Evolutionary conservation across 192 early-diverging fungal species (phyloP).

Genomic region (Chytriomyces hyalinus): DNA sequence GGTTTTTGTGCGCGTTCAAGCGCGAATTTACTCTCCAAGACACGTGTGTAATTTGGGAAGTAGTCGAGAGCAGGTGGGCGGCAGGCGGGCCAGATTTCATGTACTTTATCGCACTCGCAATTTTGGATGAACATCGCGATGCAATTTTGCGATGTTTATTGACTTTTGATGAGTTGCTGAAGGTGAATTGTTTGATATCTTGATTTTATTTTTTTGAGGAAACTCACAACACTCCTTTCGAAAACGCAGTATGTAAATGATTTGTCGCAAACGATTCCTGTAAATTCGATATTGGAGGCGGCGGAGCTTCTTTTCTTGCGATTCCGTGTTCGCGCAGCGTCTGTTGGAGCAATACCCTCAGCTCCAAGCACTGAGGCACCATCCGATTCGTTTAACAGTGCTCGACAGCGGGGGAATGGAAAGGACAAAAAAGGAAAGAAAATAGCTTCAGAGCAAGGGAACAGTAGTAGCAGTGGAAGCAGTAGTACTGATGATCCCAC

Average conservation of each 20-base stretch:
- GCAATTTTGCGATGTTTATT: conserved; percentile 78
- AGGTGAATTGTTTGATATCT: conserved; percentile 56
- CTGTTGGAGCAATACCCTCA: conserved; percentile 22
- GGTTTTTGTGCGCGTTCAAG: conserved; percentile 89
- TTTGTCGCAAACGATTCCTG: conserved; percentile 70
- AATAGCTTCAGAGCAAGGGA: not conserved
- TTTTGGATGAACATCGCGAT: conserved; percentile 85
- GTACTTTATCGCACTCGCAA: conserved; percentile 92
- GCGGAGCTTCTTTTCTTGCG: conserved; percentile 78
- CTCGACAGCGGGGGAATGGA: not conserved
- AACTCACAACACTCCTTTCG: not conserved
- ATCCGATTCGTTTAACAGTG: not conserved
- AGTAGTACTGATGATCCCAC: not conserved
- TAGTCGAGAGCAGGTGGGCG: conserved; percentile 49
- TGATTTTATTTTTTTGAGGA: not conserved
- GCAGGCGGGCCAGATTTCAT: conserved; percentile 72
- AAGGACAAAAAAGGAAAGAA: not conserved
- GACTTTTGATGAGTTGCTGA: conserved; percentile 92
- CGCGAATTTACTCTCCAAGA: conserved; percentile 26
- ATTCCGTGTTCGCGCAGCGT: conserved; percentile 56
- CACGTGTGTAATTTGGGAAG: conserved; percentile 84
- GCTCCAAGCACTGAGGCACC: not conserved
- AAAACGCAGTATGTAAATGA: conserved; percentile 82
- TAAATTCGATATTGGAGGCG: conserved; percentile 76
- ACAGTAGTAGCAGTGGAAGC: not conserved